phyloP scores from a whole-genome alignment of 306 rosid species.

The Rubus parviflorus region DNA sequence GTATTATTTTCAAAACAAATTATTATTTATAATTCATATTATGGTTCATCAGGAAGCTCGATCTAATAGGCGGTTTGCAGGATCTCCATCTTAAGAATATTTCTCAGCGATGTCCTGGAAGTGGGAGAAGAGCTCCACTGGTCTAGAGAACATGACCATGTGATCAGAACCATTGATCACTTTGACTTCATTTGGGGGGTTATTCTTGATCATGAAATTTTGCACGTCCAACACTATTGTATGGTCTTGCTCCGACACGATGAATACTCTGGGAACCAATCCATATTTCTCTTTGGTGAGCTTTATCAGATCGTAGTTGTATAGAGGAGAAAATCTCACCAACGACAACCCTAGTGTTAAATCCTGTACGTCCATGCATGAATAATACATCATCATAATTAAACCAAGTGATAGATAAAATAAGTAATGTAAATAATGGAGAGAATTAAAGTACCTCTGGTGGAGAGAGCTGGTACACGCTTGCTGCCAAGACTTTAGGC shows the following conservation, averaged over 20 bases:
- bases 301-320: constrained; percentile 15
- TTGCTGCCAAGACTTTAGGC: constrained; percentile 3
- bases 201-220: constrained; percentile 29
- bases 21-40: too few relatives aligned
- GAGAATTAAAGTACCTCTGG: background rate
- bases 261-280: constrained; percentile 21
- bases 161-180: constrained; percentile 39
- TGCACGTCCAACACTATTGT: constrained; percentile 28
- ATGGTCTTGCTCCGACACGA: constrained; percentile 20
- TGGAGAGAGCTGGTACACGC: constrained; percentile 6
- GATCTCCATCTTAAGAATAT: constrained; percentile 6
- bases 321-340: constrained; percentile 27
- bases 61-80: background rate
- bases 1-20: too few relatives aligned
- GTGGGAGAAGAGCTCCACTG: constrained; percentile 21
- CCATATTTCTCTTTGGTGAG: constrained; percentile 30
- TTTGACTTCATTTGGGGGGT: constrained; percentile 31
- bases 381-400: background rate
- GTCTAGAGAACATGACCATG: constrained; percentile 50
- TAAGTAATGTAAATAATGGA: background rate
- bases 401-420: background rate
- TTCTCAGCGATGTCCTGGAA: constrained; percentile 34
- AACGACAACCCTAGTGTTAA: constrained; percentile 31
- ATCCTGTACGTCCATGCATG: constrained; percentile 20
- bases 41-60: too few relatives aligned